Percentiles rank a stretch among this genome's conserved stretches.
Conservation (phyloP, 2,329 filamentous ascomycete species). For the Cryphonectria carpinicola region DNA sequence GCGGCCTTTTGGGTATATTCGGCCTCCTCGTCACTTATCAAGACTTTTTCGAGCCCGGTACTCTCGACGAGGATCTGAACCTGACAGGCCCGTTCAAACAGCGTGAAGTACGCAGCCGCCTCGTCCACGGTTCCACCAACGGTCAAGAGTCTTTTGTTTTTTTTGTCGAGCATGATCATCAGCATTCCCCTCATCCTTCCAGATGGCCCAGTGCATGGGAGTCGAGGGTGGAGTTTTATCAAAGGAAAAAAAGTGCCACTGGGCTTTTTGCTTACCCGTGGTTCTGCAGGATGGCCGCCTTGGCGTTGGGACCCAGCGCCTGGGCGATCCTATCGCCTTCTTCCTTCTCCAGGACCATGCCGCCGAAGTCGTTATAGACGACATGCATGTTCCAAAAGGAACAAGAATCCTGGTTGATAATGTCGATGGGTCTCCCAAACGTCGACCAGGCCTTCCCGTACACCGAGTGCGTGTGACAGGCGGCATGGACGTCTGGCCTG, state of each 20-base stretch:
- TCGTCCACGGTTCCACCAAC: slow-evolving; percentile 69
- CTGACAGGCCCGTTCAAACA: slow-evolving; percentile 16
- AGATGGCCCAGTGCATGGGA: too few species aligned
- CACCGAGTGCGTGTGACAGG: slow-evolving; percentile 59
- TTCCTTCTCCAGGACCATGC: slow-evolving; percentile 63
- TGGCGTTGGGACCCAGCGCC: slow-evolving; percentile 51
- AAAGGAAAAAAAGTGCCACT: too few species aligned
- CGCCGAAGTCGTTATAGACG: slow-evolving; percentile 64
- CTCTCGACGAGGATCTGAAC: slow-evolving; percentile 9
- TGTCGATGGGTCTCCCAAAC: slow-evolving; percentile 57
- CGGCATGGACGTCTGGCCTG: slow-evolving; percentile 57
- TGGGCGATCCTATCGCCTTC: slow-evolving; percentile 62
- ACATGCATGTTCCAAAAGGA: slow-evolving; percentile 58
- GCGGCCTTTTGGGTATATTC: background rate
- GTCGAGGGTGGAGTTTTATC: too few species aligned
- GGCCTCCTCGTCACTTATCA: background rate
- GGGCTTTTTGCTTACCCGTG: background rate
- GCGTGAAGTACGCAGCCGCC: slow-evolving; percentile 65
- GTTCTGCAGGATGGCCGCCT: background rate
- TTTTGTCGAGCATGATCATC: too few species aligned
- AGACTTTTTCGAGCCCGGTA: background rate
- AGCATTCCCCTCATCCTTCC: too few species aligned
- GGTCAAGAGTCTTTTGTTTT: slow-evolving; percentile 51
- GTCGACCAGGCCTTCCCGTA: slow-evolving; percentile 61
- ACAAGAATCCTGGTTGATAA: slow-evolving; percentile 59